Conservation (phyloP, 2,329 filamentous ascomycete species). For the Xylaria sp. region DNA sequence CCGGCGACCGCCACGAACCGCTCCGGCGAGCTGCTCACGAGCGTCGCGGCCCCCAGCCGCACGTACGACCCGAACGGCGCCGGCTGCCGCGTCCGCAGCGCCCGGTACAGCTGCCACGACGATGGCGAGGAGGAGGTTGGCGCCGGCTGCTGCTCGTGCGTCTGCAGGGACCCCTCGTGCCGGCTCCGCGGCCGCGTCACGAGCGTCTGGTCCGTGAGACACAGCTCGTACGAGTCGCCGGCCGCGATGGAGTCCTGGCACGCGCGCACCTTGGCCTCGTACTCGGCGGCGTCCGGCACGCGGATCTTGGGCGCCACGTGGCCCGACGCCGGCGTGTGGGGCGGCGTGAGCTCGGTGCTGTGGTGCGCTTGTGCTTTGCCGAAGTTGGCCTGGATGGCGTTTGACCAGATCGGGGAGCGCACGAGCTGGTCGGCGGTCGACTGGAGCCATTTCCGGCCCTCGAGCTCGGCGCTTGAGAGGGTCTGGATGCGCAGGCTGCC, state of each 20-base stretch:
- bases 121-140: conserved; percentile 40
- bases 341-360: conserved; percentile 37
- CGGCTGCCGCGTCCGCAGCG: conserved; percentile 73
- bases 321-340: conserved; percentile 35
- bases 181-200: conserved; percentile 53
- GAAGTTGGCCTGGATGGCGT: conserved; percentile 21
- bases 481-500: conserved; percentile 70
- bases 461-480: conserved; percentile 50
- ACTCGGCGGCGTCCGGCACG: conserved; percentile 54
- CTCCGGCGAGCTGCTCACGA: conserved; percentile 86
- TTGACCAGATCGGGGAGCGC: conserved; percentile 43
- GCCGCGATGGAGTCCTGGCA: conserved; percentile 76
- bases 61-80: conserved; percentile 87
- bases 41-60: conserved; percentile 69
- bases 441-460: conserved; percentile 52
- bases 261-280: conserved; percentile 68
- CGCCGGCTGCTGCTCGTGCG: conserved; percentile 30
- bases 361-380: conserved; percentile 2
- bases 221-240: conserved; percentile 86
- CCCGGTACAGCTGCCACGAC: conserved; percentile 75
- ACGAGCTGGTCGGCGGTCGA: conserved; percentile 43
- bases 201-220: conserved; percentile 76
- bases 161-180: conserved; percentile 47
- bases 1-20: conserved; percentile 72
- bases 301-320: conserved; percentile 39